Evolutionary conservation across 306 rosid genomes (phyloP), one percentile per base, ranked within the genome.

Genomic region (Trifolium fragiferum): DNA sequence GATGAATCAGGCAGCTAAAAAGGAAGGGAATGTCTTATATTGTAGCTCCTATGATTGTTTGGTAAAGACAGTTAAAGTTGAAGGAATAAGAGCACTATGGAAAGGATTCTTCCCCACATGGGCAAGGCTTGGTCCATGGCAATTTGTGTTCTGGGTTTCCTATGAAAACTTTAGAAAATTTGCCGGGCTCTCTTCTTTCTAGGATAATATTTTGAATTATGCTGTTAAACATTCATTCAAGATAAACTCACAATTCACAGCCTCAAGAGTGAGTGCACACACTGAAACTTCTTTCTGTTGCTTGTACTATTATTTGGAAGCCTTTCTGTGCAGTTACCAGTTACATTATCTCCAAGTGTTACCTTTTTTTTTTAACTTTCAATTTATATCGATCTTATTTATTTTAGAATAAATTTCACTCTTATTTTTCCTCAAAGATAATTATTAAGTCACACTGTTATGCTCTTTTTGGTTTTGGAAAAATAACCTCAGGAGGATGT

Each of bases 71-170:
- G 89, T 88, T 76, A 86, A 82, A 84, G 68, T 88, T 80, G 98
- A 91, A 82, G 97, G 98, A 70, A 58, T 82, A 40, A 86, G 86
- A 74, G 97, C 97, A 41, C 64, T 88, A 40, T 93, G 98, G 97
- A 94, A 94, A 81, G 96, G 98, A 20, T 91, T 94, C 85, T 89
- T 94, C 72, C 97, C 93, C 10, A 90, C 98, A 8, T 91, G 96
- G 96, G 94, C 94, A 30, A 88, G 98, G 88, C 91, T 94, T 55
- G 96, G 97, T 43, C 94, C 97, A 18, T 87, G 96, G 97, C 96
- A 89, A 72, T 93, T 93, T 81, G 96, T 91, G 61, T 93, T 93
- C 76, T 91, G 97, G 98, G 94, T 93, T 51, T 91, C 95, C 14
- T 87, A 91, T 40, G 98, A 91, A 86, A 90, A 91, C 85, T 78